phyloP scores from a whole-genome alignment of 2,329 filamentous ascomycete genomes.

The Trichoderma citrinoviride region DNA sequence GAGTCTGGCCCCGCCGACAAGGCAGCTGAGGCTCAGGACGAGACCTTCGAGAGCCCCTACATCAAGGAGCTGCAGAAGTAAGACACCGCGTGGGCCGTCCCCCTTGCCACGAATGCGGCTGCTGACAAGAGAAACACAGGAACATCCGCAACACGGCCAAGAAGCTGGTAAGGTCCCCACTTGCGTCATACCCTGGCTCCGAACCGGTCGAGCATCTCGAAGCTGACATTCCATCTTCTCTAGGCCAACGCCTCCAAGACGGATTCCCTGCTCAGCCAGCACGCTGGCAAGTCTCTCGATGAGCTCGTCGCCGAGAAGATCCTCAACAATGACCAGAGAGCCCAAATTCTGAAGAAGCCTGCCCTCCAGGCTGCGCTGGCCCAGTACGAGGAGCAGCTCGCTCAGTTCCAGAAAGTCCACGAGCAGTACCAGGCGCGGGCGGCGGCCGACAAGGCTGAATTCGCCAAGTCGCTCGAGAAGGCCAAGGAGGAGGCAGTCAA shows the following conservation, averaged over 20 bases:
- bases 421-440: conserved; percentile 65
- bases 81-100: conserved; percentile 31
- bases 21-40: conserved; percentile 57
- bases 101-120: neutral
- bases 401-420: conserved; percentile 72
- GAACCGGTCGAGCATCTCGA: neutral
- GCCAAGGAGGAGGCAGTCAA: conserved; percentile 53
- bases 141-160: conserved; percentile 90
- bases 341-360: conserved; percentile 74
- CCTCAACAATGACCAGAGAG: conserved; percentile 79
- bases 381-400: conserved; percentile 71
- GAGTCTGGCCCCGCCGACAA: conserved; percentile 49
- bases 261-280: conserved; percentile 65
- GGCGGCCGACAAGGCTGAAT: conserved; percentile 56
- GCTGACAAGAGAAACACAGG: conserved; percentile 46
- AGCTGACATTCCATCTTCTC: neutral
- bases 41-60: conserved; percentile 68
- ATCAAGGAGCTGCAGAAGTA: conserved; percentile 91
- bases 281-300: conserved; percentile 68
- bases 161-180: conserved; percentile 72
- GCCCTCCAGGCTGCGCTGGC: conserved; percentile 64
- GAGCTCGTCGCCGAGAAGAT: conserved; percentile 68
- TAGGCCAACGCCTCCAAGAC: conserved; percentile 71
- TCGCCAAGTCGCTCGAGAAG: conserved; percentile 58
- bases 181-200: conserved; percentile 7